A percentile compares a stretch with the other conserved stretches of the same genome.
Evolutionary conservation across 2,329 filamentous ascomycete genomes (phyloP).

Genomic region (Thielaviopsis punctulata): DNA sequence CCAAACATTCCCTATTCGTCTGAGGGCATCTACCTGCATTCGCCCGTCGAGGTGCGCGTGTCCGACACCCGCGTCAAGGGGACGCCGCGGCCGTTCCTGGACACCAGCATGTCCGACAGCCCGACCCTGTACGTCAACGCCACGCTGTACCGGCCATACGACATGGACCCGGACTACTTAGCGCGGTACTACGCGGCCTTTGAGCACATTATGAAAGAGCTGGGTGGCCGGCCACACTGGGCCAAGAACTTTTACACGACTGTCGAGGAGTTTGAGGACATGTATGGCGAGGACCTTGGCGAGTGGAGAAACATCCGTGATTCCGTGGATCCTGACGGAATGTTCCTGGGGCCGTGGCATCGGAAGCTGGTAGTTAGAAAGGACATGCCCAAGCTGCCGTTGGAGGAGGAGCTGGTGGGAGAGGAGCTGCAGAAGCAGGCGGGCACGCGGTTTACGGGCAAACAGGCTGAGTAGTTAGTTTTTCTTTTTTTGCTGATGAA

Average conservation of each 20-base stretch:
- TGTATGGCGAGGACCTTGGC: conserved; percentile 52
- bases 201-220: conserved; percentile 75
- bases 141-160: conserved; percentile 72
- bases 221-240: conserved; percentile 75
- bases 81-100: conserved; percentile 33
- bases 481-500: neutral
- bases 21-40: conserved; percentile 68
- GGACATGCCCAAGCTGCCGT: conserved; percentile 18
- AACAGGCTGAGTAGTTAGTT: conserved; percentile 1
- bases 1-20: conserved; percentile 65
- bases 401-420: conserved; percentile 14
- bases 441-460: conserved; percentile 7
- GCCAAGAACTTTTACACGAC: conserved; percentile 70
- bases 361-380: conserved; percentile 42
- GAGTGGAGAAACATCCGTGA: conserved; percentile 53
- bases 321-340: conserved; percentile 58
- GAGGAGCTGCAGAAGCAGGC: conserved; percentile 1
- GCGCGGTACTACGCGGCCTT: conserved; percentile 75
- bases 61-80: conserved; percentile 41
- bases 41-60: conserved; percentile 82
- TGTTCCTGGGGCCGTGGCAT: conserved; percentile 89
- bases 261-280: conserved; percentile 40
- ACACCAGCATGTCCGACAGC: conserved; percentile 49
- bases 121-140: conserved; percentile 81
- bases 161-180: conserved; percentile 57